A percentile compares a stretch with the other conserved stretches of the same genome.
Conservation (phyloP, 2,329 filamentous ascomycete genomes). For the Aspergillus cejpii region DNA sequence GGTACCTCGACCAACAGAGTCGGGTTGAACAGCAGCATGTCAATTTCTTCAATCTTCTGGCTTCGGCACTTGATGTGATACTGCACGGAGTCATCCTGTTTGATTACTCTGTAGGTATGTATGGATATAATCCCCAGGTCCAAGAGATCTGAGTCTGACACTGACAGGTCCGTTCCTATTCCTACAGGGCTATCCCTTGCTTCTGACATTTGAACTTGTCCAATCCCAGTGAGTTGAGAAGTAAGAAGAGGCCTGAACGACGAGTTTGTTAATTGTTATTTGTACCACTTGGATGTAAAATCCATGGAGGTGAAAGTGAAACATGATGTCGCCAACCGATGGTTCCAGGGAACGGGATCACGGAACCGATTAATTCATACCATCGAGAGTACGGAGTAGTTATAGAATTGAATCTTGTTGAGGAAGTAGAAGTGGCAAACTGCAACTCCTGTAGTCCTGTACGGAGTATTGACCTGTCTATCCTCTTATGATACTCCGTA, state of each 20-base stretch:
- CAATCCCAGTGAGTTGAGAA: no score
- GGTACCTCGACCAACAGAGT: no score
- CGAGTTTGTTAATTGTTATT: no score
- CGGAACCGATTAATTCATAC: constrained; percentile 9
- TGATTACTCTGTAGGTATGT: no score
- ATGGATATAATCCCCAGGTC: no score
- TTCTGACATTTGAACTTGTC: constrained; percentile 7
- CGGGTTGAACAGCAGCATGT: constrained; percentile 5
- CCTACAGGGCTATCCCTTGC: constrained; percentile 15
- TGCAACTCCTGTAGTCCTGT: no score
- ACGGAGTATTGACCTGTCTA: no score
- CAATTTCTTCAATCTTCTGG: neutral
- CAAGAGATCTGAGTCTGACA: neutral
- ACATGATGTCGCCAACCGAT: constrained; percentile 9
- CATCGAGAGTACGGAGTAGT: neutral
- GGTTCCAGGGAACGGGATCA: constrained; percentile 18
- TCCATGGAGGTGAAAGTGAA: no score
- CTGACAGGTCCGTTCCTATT: neutral
- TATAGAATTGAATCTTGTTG: no score
- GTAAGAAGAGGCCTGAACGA: constrained; percentile 1
- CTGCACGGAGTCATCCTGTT: no score
- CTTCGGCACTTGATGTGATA: neutral
- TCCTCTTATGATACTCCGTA: no score
- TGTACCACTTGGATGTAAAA: neutral
- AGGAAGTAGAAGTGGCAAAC: no score